A percentile compares a stretch with the other conserved stretches of the same genome.
phyloP scores from a whole-genome alignment of 2,329 filamentous ascomycete genomes.

The Colletotrichum sp. region DNA sequence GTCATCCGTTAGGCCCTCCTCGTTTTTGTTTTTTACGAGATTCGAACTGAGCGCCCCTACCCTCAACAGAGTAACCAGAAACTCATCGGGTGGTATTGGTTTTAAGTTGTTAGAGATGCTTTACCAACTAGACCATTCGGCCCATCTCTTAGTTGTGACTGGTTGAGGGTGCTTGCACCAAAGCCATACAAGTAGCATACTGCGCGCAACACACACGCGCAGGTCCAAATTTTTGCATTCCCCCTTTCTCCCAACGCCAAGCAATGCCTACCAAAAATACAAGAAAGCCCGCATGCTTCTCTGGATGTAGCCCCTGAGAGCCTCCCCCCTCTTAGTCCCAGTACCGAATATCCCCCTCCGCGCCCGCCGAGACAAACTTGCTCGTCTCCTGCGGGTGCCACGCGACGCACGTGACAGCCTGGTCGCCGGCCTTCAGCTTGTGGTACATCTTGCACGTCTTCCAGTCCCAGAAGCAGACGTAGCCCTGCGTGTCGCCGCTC shows the following conservation, averaged over 20 bases:
- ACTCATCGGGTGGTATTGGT: background rate
- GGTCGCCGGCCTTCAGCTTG: constrained; percentile 86
- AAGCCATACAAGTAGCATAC: background rate
- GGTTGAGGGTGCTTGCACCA: background rate
- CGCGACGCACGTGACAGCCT: constrained; percentile 82
- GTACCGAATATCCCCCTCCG: constrained; percentile 88
- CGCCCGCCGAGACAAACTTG: constrained; percentile 88
- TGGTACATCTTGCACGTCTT: constrained; percentile 99
- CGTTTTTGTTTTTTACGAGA: background rate
- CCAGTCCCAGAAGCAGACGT: constrained; percentile 98
- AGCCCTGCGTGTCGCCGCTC: constrained; percentile 86
- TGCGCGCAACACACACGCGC: background rate
- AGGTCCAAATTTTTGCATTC: background rate
- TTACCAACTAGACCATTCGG: background rate
- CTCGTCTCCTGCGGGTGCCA: constrained; percentile 99
- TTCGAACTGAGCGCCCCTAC: background rate
- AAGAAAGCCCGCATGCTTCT: background rate
- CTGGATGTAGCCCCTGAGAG: background rate
- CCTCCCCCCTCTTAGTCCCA: constrained; percentile 72
- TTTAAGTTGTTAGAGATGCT: background rate
- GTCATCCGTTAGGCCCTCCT: background rate
- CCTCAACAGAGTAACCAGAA: background rate
- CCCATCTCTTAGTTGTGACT: background rate
- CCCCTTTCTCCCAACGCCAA: constrained; percentile 11
- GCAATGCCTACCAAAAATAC: constrained; percentile 15